phyloP scores from a whole-genome alignment of 352 stramenopile species.

The Globisporangium apiculatum region DNA sequence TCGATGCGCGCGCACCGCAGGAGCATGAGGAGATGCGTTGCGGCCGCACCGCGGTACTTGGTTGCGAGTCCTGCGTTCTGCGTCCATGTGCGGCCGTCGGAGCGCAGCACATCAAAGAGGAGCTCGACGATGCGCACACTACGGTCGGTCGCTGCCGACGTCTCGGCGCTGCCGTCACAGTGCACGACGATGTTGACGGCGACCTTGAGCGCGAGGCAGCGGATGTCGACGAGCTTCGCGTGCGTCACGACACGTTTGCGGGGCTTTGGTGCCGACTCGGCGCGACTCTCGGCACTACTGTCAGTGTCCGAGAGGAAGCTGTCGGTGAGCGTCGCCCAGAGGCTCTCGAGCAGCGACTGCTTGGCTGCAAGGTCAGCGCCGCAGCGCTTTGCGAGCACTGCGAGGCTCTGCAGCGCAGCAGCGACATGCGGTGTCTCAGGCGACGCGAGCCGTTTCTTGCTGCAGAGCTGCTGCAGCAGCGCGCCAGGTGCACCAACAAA shows the following conservation, averaged over 20 bases:
- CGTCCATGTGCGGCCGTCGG: slow-evolving; percentile 41
- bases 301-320: slow-evolving; percentile 26
- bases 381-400: slow-evolving; percentile 59
- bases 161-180: slow-evolving; percentile 15
- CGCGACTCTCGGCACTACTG: not conserved
- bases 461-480: slow-evolving; percentile 47
- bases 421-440: slow-evolving; percentile 15
- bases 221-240: slow-evolving; percentile 33
- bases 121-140: slow-evolving; percentile 35
- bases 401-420: slow-evolving; percentile 47
- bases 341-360: slow-evolving; percentile 14
- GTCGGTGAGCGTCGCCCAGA: slow-evolving; percentile 46
- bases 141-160: slow-evolving; percentile 13
- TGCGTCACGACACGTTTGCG: slow-evolving; percentile 19
- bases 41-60: slow-evolving; percentile 42
- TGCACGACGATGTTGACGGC: slow-evolving; percentile 53
- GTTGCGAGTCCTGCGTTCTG: slow-evolving; percentile 27
- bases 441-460: slow-evolving; percentile 33
- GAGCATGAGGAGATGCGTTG: slow-evolving; percentile 56
- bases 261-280: slow-evolving; percentile 1
- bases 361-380: slow-evolving; percentile 19
- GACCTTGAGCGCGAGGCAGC: slow-evolving; percentile 54
- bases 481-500: slow-evolving; percentile 25
- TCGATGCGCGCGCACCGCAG: slow-evolving; percentile 54
- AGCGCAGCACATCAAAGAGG: slow-evolving; percentile 57